Evolutionary conservation across 2,329 filamentous ascomycete species (phyloP).

Genomic region (Didymella arachidicola): DNA sequence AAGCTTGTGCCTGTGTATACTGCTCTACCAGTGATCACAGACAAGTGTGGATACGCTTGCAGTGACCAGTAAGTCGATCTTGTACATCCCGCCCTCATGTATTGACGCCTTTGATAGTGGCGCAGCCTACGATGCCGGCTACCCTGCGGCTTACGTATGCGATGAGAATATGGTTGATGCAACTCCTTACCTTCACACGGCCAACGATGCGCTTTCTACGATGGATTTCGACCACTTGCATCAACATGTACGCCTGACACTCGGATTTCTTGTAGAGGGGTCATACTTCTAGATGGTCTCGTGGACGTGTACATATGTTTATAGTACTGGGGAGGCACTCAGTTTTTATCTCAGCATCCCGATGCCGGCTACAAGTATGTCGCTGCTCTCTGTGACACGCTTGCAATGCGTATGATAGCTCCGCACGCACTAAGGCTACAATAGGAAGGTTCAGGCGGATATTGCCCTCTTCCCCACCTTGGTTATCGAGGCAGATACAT

Average conservation of each 20-base stretch:
- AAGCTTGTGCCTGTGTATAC: conserved; percentile 42
- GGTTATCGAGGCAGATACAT: conserved; percentile 1
- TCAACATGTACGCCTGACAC: conserved; percentile 81
- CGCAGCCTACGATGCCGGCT: conserved; percentile 73
- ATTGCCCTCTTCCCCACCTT: conserved; percentile 11
- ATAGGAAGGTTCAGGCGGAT: conserved; percentile 17
- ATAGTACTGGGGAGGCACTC: neutral
- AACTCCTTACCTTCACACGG: conserved; percentile 71
- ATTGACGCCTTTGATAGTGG: conserved; percentile 47
- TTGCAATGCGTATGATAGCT: neutral
- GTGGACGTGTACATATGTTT: neutral
- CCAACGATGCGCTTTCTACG: conserved; percentile 71
- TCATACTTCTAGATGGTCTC: conserved; percentile 65
- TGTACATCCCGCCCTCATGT: neutral
- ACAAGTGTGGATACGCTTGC: conserved; percentile 83
- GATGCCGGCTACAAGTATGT: neutral
- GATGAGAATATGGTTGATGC: conserved; percentile 69
- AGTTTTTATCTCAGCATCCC: neutral
- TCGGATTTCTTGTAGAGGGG: conserved; percentile 81
- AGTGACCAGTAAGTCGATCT: conserved; percentile 63
- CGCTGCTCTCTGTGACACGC: neutral
- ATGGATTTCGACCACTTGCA: conserved; percentile 86
- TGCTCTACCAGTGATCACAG: conserved; percentile 76
- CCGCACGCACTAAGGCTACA: conserved; percentile 9
- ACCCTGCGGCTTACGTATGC: conserved; percentile 75